phyloP scores from a whole-genome alignment of 805 yeast species.

The Suhomyces sp. region DNA sequence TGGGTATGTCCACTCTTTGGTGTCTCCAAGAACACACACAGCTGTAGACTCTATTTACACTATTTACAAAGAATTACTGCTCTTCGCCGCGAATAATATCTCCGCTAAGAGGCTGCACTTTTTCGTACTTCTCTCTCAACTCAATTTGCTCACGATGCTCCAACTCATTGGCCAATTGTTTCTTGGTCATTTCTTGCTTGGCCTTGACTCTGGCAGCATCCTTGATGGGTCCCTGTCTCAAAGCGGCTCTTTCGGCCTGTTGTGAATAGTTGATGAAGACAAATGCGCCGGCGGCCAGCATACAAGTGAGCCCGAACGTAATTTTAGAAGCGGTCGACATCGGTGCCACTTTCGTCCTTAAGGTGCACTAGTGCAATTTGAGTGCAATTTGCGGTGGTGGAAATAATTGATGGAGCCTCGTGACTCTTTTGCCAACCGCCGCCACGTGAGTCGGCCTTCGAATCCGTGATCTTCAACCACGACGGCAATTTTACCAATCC shows the following conservation, averaged over 20 bases:
- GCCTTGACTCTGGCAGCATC: constrained; percentile 66
- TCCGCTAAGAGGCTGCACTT: constrained; percentile 55
- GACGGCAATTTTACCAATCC: background rate
- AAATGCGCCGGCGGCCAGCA: constrained; percentile 57
- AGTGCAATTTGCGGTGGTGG: constrained; percentile 12
- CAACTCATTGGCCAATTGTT: constrained; percentile 49
- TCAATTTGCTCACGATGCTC: constrained; percentile 68
- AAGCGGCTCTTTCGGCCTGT: constrained; percentile 62
- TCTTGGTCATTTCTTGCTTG: constrained; percentile 42
- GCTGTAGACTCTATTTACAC: constrained; percentile 5
- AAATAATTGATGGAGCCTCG: constrained; percentile 15
- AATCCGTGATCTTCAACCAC: background rate
- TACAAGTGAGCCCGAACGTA: constrained; percentile 60
- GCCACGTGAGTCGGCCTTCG: background rate
- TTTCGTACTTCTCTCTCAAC: constrained; percentile 54
- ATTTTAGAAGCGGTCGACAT: constrained; percentile 83
- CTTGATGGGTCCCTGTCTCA: constrained; percentile 81
- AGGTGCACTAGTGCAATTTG: background rate
- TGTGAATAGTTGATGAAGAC: constrained; percentile 71
- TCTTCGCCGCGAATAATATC: constrained; percentile 37
- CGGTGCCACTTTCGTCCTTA: background rate
- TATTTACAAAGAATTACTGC: background rate
- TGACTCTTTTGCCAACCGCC: background rate
- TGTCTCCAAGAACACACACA: constrained; percentile 52
- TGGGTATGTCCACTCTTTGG: constrained; percentile 23